Base-by-base conservation (phyloP, 2,329 filamentous ascomycete species). In the Aureobasidium lini region DNA sequence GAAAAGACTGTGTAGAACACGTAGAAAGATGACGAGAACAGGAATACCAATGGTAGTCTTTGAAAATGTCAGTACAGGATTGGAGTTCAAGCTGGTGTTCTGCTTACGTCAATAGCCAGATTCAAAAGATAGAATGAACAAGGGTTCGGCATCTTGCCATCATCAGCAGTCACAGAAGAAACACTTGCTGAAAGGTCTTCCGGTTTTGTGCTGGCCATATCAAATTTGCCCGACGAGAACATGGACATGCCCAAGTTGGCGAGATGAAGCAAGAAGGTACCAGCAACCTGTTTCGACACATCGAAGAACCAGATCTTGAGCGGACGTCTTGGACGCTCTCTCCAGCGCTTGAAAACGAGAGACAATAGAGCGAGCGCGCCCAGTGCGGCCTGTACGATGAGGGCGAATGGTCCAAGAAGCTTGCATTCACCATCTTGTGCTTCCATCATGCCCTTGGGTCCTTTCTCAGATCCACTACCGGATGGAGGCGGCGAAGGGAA, bases 221-320 rank as follows among this genome's bases (percentile, higher is more conserved):
- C 84, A 67, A 97, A 88, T 67, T 89, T 85, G 3, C 91, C 92
- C 58, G 89, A 93, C 1, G 90, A 95, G 66, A 99, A 81, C 89
- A 97, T 90, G 48, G 90, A 95, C 88, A 99, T 95, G 73, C 96
- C 84, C 57, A 99, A 81, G 71, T 99, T 99, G 66, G 92, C 89
- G 46, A 93, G 80, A 75, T 99, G 94, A 36, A 96, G 85, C 72
- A 99, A 81, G 47, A 91, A 86, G 32, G 91, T 95, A 23, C 94
- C 94, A 68, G 97, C 89, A 57, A 99, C 90, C 78, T 99, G 94
- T 78, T 99, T 99, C 34, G 90, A 95, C 28, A 86, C 94, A 71
- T 99, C 94, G 72, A 97, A 99, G 73, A 89, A 92, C 93, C 94
- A 99, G 65, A 99, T 91, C 80, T 95, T 95, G 69, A 97, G 70